These are phyloP conservation scores for Castanea mollissima DNA, from an alignment of 306 rosid genomes.

Conservation along the genomic window DNA sequence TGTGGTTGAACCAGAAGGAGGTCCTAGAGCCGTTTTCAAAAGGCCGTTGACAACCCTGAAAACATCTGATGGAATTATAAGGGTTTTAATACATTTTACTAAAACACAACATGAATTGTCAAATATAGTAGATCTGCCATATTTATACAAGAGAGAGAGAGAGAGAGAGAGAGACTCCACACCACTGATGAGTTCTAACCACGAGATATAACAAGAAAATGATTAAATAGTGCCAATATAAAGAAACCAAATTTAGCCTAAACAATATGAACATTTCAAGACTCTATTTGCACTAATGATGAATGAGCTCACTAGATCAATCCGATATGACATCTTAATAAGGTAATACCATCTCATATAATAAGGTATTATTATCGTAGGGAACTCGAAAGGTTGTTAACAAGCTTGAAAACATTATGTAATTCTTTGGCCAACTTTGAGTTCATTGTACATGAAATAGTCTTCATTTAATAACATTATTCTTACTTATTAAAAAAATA, in stretches of 20 bases:
- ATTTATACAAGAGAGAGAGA: not conserved
- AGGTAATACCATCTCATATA: not conserved
- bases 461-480: too few relatives aligned
- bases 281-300: not conserved
- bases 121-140: constrained; percentile 14
- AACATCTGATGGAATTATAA: constrained; percentile 78
- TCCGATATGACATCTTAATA: not conserved
- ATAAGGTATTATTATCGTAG: not conserved
- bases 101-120: constrained; percentile 32
- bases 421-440: too few relatives aligned
- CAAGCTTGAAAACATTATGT: not conserved
- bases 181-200: not conserved
- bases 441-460: too few relatives aligned
- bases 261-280: not conserved
- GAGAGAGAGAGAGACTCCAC: constrained; percentile 8
- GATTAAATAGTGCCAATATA: not conserved
- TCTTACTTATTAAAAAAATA: too few relatives aligned
- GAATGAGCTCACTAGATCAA: too few relatives aligned
- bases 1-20: constrained; percentile 91
- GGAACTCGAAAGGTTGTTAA: too few relatives aligned
- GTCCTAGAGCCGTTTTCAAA: constrained; percentile 97
- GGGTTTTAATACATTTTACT: constrained; percentile 63
- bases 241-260: not conserved
- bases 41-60: constrained; percentile 99
- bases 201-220: not conserved